phyloP scores from a whole-genome alignment of 2,329 filamentous ascomycete species.

The Geoglossum cookeanum region DNA sequence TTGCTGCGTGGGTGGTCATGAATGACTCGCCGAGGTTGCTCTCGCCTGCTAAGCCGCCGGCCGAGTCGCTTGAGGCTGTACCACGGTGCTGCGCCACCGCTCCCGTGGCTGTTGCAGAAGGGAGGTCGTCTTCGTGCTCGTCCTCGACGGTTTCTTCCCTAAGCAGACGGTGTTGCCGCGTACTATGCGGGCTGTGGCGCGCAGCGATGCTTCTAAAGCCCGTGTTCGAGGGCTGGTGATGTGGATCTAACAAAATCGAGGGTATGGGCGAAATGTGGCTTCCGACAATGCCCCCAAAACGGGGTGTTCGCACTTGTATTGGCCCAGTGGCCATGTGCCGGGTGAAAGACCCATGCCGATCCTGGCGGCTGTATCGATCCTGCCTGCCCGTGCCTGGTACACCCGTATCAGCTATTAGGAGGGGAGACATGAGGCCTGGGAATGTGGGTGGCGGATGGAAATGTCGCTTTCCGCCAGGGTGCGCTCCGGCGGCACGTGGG shows the following conservation, averaged over 20 bases:
- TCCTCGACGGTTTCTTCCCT: slow-evolving; percentile 23
- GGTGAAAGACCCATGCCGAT: slow-evolving; percentile 7
- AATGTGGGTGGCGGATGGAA: slow-evolving; percentile 64
- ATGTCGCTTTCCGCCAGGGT: slow-evolving; percentile 25
- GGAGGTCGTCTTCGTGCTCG: slow-evolving; percentile 15
- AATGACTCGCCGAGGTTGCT: slow-evolving; percentile 41
- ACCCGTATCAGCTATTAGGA: slow-evolving; percentile 6
- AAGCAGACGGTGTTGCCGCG: background rate
- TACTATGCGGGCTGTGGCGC: background rate
- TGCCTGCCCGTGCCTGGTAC: slow-evolving; percentile 4
- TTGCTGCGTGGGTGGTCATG: slow-evolving; percentile 24
- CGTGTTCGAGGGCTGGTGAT: slow-evolving; percentile 46
- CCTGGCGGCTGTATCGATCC: slow-evolving; percentile 5
- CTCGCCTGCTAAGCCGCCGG: slow-evolving; percentile 24
- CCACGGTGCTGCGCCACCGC: slow-evolving; percentile 13
- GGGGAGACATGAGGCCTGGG: slow-evolving; percentile 41
- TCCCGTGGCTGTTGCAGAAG: slow-evolving; percentile 14
- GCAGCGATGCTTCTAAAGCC: slow-evolving; percentile 14
- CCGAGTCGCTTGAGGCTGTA: slow-evolving; percentile 14
- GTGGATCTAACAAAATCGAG: slow-evolving; percentile 55
- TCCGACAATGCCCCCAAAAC: background rate
- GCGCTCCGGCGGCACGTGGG: slow-evolving; percentile 9
- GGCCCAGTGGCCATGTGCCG: background rate
- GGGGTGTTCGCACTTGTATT: background rate
- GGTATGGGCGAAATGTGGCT: slow-evolving; percentile 43